phyloP scores from a whole-genome alignment of 192 early-diverging fungal species.

The Allomyces javanicus region DNA sequence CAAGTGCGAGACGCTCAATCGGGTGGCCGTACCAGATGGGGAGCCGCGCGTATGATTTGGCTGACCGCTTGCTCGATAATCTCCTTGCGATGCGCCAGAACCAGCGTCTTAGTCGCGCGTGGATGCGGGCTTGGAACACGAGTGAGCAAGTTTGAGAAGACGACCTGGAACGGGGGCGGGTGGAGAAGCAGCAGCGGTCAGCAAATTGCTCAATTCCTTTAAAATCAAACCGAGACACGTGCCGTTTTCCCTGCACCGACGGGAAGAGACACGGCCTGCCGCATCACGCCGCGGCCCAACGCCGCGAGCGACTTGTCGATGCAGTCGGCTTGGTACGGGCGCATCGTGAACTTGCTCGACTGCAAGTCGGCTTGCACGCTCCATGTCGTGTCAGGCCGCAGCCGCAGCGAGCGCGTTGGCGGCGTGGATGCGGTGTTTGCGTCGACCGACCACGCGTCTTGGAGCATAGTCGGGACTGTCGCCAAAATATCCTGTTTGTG shows the following conservation, averaged over 20 bases:
- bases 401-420: no score
- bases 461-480: no score
- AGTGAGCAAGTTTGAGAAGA: conserved; percentile 65
- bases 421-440: no score
- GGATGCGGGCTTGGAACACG: conserved; percentile 35
- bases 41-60: conserved; percentile 41
- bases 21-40: conserved; percentile 25
- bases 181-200: conserved; percentile 9
- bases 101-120: conserved; percentile 49
- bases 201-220: neutral
- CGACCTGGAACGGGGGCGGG: conserved; percentile 14
- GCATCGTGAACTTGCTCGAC: conserved; percentile 15
- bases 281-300: conserved; percentile 31
- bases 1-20: neutral
- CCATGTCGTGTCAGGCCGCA: no score
- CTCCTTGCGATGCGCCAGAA: conserved; percentile 80
- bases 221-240: neutral
- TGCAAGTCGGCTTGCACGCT: no score
- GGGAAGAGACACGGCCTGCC: conserved; percentile 65
- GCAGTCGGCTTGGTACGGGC: conserved; percentile 75
- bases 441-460: no score
- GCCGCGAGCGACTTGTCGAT: conserved; percentile 37
- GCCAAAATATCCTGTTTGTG: no score
- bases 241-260: conserved; percentile 14
- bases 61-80: conserved; percentile 56